Base-by-base conservation (phyloP, 805 yeast genomes). In the Blastobotrys peoriensis region DNA sequence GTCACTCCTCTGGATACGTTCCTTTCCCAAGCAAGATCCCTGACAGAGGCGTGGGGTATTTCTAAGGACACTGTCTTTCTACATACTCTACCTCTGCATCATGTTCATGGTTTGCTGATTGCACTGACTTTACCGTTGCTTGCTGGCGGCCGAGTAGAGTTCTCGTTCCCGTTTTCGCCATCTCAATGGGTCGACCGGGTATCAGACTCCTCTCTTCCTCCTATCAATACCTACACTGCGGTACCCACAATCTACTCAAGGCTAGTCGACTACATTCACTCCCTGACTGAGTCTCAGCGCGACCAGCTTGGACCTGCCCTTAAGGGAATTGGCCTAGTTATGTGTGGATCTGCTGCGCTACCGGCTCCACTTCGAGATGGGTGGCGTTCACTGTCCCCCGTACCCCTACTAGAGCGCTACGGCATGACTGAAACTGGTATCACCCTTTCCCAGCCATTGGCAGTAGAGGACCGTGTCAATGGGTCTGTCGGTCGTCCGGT, bases 371-470 rank as follows among this genome's bases (percentile, higher is more conserved):
- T 62, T 25, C 48, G 65, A 19, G 45, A 46, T 15, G 52, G 58
- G 3, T 61, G 65, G 65, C 55, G 58, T 20, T 33, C 38, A 36
- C 38, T 61, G 21, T 48, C 59, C 4, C 56, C 55, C 10, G 60
- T 59, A 6, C 61, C 62, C 13, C 49, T 61, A 21, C 55, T 61
- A 6, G 65, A 61, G 46, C 44, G 65, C 18, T 61, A 61, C 38
- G 65, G 65, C 17, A 61, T 61, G 65, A 62, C 65, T n/a, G 65
- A 61, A 43, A 63, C 64, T 19, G 65, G 65, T 10, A 61, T 61
- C 50, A 62, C 65, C 9, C 47, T 61, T 10, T 53, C 61, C 3
- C 65, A 61, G 47, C 59, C 63, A 1, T 36, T 57, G n/a, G 55
- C 56, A 13, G 50, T 53, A 9, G 25, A 36, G 1, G 38, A 48